phyloP scores from a whole-genome alignment of 108 stramenopile genomes.

The Cyclotella kingstonii region DNA sequence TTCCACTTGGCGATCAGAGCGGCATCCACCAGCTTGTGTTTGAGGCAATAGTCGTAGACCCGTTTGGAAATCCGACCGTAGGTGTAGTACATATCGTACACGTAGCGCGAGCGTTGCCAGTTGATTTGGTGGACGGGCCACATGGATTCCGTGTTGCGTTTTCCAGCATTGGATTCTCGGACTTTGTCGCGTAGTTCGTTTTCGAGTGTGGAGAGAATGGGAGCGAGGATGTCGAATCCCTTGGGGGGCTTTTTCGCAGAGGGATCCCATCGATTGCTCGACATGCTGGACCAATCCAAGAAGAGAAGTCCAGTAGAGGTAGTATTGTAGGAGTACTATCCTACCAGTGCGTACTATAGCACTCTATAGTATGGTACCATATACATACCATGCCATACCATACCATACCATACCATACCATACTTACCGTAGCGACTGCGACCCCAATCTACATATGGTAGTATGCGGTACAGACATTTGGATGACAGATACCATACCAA shows the following conservation, averaged over 20 bases:
- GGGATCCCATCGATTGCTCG: slow-evolving; percentile 50
- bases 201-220: slow-evolving; percentile 95
- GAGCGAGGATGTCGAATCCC: slow-evolving; percentile 92
- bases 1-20: slow-evolving; percentile 99
- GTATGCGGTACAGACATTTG: background rate
- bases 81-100: slow-evolving; percentile 99
- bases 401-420: background rate
- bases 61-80: slow-evolving; percentile 83
- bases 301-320: background rate
- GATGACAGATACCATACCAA: background rate
- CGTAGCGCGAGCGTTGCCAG: slow-evolving; percentile 97
- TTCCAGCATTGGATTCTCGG: slow-evolving; percentile 95
- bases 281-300: slow-evolving; percentile 16
- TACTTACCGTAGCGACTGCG: background rate
- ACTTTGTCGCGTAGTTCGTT: slow-evolving; percentile 97
- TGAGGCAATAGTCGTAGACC: slow-evolving; percentile 97
- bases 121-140: slow-evolving; percentile 99
- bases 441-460: too few relatives aligned
- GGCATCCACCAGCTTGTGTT: slow-evolving; percentile 95
- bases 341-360: background rate
- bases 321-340: background rate
- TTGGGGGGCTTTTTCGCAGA: slow-evolving; percentile 69
- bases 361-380: background rate
- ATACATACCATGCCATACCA: background rate
- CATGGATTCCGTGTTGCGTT: slow-evolving; percentile 96